Evolutionary conservation across 441 rosid genomes (phyloP).

Genomic region (Adansonia madagascariensis): DNA sequence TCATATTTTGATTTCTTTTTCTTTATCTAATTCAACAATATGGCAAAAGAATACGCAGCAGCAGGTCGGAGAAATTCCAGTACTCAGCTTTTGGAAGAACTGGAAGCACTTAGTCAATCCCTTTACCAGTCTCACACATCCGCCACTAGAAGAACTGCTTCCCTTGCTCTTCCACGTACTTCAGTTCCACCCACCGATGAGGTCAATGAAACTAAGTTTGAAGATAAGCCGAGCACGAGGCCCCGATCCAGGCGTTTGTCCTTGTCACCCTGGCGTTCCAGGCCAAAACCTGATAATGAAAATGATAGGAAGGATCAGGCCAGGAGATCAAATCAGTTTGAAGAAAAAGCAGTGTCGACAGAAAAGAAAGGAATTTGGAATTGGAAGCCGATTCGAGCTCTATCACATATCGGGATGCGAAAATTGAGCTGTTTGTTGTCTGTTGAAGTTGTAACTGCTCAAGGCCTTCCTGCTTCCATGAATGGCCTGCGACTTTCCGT

Average conservation of each 20-base stretch:
- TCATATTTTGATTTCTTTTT: not conserved
- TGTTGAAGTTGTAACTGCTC: slow-evolving; percentile 80
- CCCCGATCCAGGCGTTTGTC: slow-evolving; percentile 77
- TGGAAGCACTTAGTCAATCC: slow-evolving; percentile 75
- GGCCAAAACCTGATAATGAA: slow-evolving; percentile 60
- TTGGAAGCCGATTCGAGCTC: slow-evolving; percentile 90
- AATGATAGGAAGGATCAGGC: slow-evolving; percentile 29
- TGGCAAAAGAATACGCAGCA: slow-evolving; percentile 52
- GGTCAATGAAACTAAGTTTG: slow-evolving; percentile 23
- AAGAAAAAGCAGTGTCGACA: slow-evolving; percentile 35
- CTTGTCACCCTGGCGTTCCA: slow-evolving; percentile 86
- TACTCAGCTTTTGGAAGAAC: slow-evolving; percentile 79
- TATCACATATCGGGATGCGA: slow-evolving; percentile 79
- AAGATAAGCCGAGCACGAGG: slow-evolving; percentile 37
- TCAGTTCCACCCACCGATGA: slow-evolving; percentile 61
- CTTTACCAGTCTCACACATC: slow-evolving; percentile 73
- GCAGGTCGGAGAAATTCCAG: slow-evolving; percentile 60
- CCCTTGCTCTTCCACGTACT: slow-evolving; percentile 67
- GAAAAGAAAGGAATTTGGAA: slow-evolving; percentile 84
- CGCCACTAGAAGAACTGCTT: slow-evolving; percentile 57
- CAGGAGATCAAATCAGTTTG: slow-evolving; percentile 34
- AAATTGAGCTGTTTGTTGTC: slow-evolving; percentile 86
- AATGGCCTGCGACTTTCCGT: slow-evolving; percentile 89
- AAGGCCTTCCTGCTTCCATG: slow-evolving; percentile 86
- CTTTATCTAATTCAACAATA: slow-evolving; percentile 10